Evolutionary conservation across 2,329 filamentous ascomycete species (phyloP), one percentile per base, ranked within the genome.

Genomic region (Hypoxylon rubiginosum): DNA sequence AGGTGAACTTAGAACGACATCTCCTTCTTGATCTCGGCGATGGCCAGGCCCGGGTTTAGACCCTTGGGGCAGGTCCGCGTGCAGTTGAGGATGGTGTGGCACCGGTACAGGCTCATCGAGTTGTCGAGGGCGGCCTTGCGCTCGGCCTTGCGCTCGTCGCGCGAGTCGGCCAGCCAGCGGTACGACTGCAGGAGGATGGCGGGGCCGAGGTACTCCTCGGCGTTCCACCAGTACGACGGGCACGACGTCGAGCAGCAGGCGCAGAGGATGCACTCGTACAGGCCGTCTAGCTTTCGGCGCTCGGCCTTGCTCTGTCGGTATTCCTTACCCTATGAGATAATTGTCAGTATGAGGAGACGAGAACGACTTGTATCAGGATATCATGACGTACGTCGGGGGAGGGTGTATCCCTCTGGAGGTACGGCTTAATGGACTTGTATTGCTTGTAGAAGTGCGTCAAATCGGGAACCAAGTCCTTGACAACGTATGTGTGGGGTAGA

Each of bases 181-280:
- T 98, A 99, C 8, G 94, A 97, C 84, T 99, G 96, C 72, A 99
- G 90, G 57, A 99, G 91, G 67, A 99, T 93, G 72, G 96, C 96
- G 65, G 96, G 96, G 70, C 96, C 96, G 54, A 99, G 92, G 85
- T 99, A 99, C 82, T 98, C 94, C 84, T 98, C 94, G 74, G 91
- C 90, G 86, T 99, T 99, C 96, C 96, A 99, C 96, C 96, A 99
- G 88, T 99, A 99, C 17, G 94, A 97, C n/a, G 96, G 96, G 87
- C 96, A 99, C 50, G 95, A 97, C 21, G 96, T 99, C 73, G 92
- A 96, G 90, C 96, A 99, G 90, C 96, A 99, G 75, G 95, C 95
- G 86, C 96, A 99, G 64, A 99, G 91, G 82, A 99, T 98, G 85
- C 96, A 99, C 84, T 99, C 96, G 86, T 99, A 98, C 30, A 98